A percentile compares a stretch with the other conserved stretches of the same genome.
Conservation (phyloP, 164 flowering plant species). For the Malania oleifera region DNA sequence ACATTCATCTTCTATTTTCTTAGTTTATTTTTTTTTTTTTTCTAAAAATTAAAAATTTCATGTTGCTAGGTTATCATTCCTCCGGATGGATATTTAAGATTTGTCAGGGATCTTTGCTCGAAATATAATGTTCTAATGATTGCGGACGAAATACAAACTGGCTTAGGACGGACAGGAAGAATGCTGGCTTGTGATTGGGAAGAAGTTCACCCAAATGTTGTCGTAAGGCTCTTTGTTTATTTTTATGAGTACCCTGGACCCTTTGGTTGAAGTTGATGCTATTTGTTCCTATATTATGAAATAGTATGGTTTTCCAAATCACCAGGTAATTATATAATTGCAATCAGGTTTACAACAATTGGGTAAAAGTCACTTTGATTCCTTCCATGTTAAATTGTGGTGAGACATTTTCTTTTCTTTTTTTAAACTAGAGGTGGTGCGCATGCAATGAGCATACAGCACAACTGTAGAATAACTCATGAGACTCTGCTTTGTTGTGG, state of each 20-base stretch:
- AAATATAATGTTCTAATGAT: constrained; percentile 83
- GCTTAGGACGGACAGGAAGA: constrained; percentile 85
- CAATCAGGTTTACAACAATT: neutral
- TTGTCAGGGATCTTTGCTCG: constrained; percentile 83
- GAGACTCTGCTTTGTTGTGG: too few relatives aligned
- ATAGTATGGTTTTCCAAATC: neutral
- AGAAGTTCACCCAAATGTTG: constrained; percentile 86
- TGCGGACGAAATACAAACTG: constrained; percentile 97
- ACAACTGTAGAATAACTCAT: too few relatives aligned
- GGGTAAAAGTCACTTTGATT: too few relatives aligned
- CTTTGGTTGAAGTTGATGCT: neutral
- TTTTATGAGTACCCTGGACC: neutral
- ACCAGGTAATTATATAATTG: neutral
- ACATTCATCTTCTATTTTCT: constrained; percentile 6
- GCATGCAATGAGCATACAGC: too few relatives aligned
- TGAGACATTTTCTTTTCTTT: too few relatives aligned
- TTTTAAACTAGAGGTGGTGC: too few relatives aligned
- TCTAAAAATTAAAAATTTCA: neutral
- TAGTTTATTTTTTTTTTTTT: neutral
- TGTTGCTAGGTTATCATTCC: constrained; percentile 72
- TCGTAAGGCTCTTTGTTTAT: constrained; percentile 40
- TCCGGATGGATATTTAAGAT: constrained; percentile 83
- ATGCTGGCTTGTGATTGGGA: constrained; percentile 98
- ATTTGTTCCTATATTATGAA: neutral
- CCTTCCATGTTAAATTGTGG: too few relatives aligned